Conservation (phyloP, 2,329 filamentous ascomycete species). For the Beauveria sp. region DNA sequence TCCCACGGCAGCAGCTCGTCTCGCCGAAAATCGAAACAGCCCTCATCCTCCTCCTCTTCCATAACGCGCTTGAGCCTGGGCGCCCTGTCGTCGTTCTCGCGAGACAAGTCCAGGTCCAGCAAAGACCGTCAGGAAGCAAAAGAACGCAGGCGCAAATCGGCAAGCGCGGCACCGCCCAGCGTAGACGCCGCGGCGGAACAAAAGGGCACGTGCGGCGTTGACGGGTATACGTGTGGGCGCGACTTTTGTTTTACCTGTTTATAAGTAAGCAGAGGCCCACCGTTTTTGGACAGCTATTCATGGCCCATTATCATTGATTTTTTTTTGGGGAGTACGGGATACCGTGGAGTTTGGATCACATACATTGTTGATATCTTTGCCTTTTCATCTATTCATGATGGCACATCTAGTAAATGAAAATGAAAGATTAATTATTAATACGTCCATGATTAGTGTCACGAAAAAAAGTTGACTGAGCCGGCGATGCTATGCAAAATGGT, state of each 20-base stretch:
- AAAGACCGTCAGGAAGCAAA: constrained; percentile 5
- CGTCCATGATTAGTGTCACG: not conserved
- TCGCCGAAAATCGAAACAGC: not conserved
- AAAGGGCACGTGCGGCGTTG: constrained; percentile 43
- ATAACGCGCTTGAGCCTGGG: constrained; percentile 2
- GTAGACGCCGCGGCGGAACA: constrained; percentile 24
- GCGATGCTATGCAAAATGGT: not conserved
- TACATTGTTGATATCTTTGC: constrained; percentile 1
- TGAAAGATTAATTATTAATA: not conserved
- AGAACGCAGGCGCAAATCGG: constrained; percentile 5
- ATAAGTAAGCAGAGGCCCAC: constrained; percentile 13
- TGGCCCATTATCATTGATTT: no score
- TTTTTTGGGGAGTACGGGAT: not conserved
- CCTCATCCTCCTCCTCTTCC: not conserved
- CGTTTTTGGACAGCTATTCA: not conserved
- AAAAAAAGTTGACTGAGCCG: not conserved
- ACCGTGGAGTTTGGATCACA: not conserved
- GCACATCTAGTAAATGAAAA: not conserved
- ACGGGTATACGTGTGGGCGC: constrained; percentile 47
- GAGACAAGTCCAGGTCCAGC: not conserved
- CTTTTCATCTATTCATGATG: not conserved
- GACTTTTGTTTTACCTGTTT: constrained; percentile 56
- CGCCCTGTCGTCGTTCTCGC: constrained; percentile 1
- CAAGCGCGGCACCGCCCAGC: not conserved
- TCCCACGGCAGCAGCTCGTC: not conserved